Evolutionary conservation across 495 filamentous ascomycete species (phyloP).

Genomic region (Lophiostoma macrostomum): DNA sequence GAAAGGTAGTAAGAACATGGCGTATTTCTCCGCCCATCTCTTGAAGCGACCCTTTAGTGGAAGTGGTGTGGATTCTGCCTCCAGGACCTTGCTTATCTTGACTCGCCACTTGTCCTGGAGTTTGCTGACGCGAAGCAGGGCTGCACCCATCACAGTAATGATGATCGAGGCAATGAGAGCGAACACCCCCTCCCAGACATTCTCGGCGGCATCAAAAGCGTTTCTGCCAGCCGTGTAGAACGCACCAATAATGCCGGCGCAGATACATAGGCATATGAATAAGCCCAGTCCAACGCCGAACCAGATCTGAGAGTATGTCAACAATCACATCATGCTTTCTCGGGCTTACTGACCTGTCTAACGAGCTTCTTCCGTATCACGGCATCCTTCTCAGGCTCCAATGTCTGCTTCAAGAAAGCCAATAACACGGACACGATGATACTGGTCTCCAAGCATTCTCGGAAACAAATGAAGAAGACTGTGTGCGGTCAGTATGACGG

Average conservation of each 20-base stretch:
- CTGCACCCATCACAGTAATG: constrained; percentile 74
- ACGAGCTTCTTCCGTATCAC: constrained; percentile 64
- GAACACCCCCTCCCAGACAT: constrained; percentile 78
- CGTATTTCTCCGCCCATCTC: constrained; percentile 68
- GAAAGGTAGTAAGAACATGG: constrained; percentile 78
- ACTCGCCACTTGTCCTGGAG: constrained; percentile 81
- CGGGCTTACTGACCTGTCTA: constrained; percentile 55
- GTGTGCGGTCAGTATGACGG: not conserved
- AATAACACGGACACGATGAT: constrained; percentile 82
- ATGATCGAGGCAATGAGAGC: constrained; percentile 67
- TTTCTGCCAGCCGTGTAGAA: constrained; percentile 72
- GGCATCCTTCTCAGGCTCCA: constrained; percentile 58
- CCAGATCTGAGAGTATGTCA: constrained; percentile 58
- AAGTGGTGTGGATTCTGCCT: constrained; percentile 44
- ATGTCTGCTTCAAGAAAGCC: constrained; percentile 75
- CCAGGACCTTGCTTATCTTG: constrained; percentile 68
- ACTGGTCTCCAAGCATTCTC: constrained; percentile 75
- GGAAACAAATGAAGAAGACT: constrained; percentile 84
- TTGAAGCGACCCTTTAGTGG: constrained; percentile 49
- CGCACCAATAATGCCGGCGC: constrained; percentile 69
- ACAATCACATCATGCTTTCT: not conserved
- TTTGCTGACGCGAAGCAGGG: constrained; percentile 76
- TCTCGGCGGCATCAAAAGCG: constrained; percentile 61
- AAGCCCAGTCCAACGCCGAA: constrained; percentile 61
- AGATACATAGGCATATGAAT: constrained; percentile 64